These are phyloP conservation scores for Colletotrichum navitas DNA, from an alignment of 2,329 filamentous ascomycete genomes.

Conservation along the genomic window DNA sequence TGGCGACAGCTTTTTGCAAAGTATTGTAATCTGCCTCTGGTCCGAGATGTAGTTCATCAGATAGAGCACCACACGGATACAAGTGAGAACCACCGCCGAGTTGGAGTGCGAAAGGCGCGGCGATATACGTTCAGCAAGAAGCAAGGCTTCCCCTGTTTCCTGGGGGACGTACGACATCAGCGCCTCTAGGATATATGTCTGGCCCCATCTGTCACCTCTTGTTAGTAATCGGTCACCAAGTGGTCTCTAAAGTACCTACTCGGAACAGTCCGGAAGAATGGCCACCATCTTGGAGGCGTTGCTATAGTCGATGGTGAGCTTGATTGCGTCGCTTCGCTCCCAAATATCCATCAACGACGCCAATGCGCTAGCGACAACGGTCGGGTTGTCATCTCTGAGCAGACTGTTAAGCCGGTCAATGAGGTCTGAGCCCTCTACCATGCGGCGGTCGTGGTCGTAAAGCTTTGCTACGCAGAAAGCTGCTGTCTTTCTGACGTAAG, in stretches of 20 bases:
- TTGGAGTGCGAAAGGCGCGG: conserved; percentile 98
- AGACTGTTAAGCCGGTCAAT: conserved; percentile 93
- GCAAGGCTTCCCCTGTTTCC: conserved; percentile 86
- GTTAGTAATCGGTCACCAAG: conserved; percentile 21
- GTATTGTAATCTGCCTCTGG: conserved; percentile 84
- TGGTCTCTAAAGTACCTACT: conserved; percentile 70
- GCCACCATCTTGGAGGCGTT: conserved; percentile 99
- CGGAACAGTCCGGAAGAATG: conserved; percentile 95
- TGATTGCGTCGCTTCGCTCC: conserved; percentile 97
- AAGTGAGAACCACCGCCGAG: conserved; percentile 94
- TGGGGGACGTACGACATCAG: conserved; percentile 98
- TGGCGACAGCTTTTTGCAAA: conserved; percentile 94
- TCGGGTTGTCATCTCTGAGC: conserved; percentile 95
- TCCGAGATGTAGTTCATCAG: conserved; percentile 99
- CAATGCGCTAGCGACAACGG: conserved; percentile 93
- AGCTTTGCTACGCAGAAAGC: conserved; percentile 97
- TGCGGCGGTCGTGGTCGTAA: conserved; percentile 92
- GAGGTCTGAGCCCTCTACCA: conserved; percentile 91
- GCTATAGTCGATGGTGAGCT: conserved; percentile 96
- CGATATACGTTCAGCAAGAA: conserved; percentile 92
- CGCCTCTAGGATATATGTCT: conserved; percentile 97
- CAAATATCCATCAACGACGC: conserved; percentile 96
- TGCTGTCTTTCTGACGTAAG: conserved; percentile 97
- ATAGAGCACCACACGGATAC: conserved; percentile 95
- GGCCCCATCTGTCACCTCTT: conserved; percentile 80